These are phyloP conservation scores for Pyrenophora tritici-repentis DNA, from an alignment of 2,329 filamentous ascomycete genomes.

Conservation along the genomic window DNA sequence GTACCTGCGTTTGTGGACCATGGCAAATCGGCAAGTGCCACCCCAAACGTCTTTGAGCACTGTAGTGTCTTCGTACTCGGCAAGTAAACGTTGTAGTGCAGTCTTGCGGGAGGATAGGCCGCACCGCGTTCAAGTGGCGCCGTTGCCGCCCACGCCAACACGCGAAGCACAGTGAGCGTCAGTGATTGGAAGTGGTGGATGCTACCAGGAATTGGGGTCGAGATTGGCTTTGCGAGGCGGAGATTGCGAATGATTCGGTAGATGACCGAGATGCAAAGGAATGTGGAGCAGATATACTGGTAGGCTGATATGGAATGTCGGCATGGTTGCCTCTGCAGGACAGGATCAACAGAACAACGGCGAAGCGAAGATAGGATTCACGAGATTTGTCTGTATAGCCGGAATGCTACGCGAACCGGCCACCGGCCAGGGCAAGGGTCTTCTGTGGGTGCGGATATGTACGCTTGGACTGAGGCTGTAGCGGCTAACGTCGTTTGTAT, in stretches of 20 bases:
- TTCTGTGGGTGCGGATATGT: conserved; percentile 13
- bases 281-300: neutral
- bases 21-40: neutral
- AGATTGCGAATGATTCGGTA: conserved; percentile 21
- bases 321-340: conserved; percentile 3
- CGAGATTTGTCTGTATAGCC: conserved; percentile 7
- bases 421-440: neutral
- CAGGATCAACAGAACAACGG: conserved; percentile 1
- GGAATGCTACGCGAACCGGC: conserved; percentile 15
- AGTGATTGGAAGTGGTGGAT: conserved; percentile 20
- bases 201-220: conserved; percentile 9
- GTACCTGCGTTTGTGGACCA: neutral
- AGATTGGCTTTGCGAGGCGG: conserved; percentile 27
- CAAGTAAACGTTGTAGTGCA: neutral
- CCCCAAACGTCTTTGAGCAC: neutral
- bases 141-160: too few relatives aligned
- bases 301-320: neutral
- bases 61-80: too few relatives aligned
- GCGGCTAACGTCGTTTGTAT: conserved; percentile 6
- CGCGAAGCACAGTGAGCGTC: conserved; percentile 3
- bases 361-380: too few relatives aligned
- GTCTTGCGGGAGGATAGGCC: neutral
- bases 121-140: too few relatives aligned
- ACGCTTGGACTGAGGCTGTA: conserved; percentile 9
- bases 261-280: conserved; percentile 1